Evolutionary conservation across 345 rosid species (phyloP).

Genomic region (Conringia planisiliqua): DNA sequence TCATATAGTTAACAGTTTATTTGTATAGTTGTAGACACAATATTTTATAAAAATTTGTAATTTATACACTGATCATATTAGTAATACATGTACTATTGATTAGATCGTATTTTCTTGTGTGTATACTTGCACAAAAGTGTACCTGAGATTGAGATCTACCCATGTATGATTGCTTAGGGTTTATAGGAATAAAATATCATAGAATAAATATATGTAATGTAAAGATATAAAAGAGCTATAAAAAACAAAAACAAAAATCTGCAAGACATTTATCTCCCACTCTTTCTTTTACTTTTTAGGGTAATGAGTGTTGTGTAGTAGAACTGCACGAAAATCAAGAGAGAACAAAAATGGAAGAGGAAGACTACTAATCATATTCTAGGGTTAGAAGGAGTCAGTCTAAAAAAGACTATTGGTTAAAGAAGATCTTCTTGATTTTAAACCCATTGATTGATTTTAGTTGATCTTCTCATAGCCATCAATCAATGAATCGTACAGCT

Average conservation of each 20-base stretch:
- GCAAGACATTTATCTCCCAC: conserved; percentile 1
- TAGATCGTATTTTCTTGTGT: not conserved
- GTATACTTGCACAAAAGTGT: not conserved
- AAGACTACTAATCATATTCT: conserved; percentile 21
- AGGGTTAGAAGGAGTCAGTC: conserved; percentile 25
- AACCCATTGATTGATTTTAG: conserved; percentile 32
- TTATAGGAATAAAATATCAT: not conserved
- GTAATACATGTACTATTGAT: not conserved
- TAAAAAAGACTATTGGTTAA: conserved; percentile 33
- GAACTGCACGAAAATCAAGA: conserved; percentile 23
- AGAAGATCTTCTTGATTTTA: conserved; percentile 24
- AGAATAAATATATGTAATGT: not conserved
- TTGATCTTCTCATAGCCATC: conserved; percentile 32
- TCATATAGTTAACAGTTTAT: not conserved
- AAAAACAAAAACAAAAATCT: not conserved
- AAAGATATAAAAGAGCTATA: not conserved
- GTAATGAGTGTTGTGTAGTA: conserved; percentile 35
- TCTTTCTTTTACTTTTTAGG: conserved; percentile 28
- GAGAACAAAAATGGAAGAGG: conserved; percentile 21
- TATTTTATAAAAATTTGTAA: not conserved
- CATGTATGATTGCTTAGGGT: conserved; percentile 10
- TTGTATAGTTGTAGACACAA: not conserved
- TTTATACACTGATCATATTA: not conserved
- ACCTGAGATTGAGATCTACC: conserved; percentile 1
- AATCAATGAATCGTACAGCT: conserved; percentile 18